Conservation (phyloP, 768 basidiomycete genomes). For the Leucocoprinus birnbaumii region DNA sequence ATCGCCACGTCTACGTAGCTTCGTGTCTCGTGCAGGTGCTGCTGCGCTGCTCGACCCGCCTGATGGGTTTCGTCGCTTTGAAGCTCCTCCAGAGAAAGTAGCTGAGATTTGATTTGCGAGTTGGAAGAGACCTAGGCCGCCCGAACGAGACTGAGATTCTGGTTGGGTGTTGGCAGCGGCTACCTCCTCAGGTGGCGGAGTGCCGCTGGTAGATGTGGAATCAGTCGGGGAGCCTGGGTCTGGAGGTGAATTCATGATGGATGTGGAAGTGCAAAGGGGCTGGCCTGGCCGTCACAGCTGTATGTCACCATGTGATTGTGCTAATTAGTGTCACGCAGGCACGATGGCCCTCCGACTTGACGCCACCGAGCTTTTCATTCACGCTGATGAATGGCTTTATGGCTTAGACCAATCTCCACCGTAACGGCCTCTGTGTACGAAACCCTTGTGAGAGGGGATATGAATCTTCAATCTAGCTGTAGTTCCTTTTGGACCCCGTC, state of each 20-base stretch:
- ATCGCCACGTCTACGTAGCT: conserved; percentile 48
- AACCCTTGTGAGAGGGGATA: no score
- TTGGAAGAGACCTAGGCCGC: conserved; percentile 19
- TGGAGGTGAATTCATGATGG: conserved; percentile 37
- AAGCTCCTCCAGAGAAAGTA: conserved; percentile 27
- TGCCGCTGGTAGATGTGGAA: conserved; percentile 40
- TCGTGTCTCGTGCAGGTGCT: conserved; percentile 45
- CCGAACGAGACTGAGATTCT: conserved; percentile 18
- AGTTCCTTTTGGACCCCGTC: no score
- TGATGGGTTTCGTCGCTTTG: conserved; percentile 51
- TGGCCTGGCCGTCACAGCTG: not conserved
- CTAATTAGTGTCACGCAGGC: not conserved
- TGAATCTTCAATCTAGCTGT: no score
- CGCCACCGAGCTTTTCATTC: no score
- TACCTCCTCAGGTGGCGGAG: conserved; percentile 40
- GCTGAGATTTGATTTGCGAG: conserved; percentile 32
- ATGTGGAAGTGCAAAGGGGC: not conserved
- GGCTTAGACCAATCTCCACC: not conserved
- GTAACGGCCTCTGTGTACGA: not conserved
- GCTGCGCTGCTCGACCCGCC: conserved; percentile 39
- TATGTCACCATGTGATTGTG: not conserved
- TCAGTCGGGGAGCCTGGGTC: conserved; percentile 37
- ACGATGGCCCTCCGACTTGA: not conserved
- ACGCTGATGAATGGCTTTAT: no score
- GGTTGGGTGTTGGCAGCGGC: conserved; percentile 17